These are phyloP conservation scores for Phaeodactylum tricornutum DNA, from an alignment of 108 stramenopile species.

Conservation along the genomic window DNA sequence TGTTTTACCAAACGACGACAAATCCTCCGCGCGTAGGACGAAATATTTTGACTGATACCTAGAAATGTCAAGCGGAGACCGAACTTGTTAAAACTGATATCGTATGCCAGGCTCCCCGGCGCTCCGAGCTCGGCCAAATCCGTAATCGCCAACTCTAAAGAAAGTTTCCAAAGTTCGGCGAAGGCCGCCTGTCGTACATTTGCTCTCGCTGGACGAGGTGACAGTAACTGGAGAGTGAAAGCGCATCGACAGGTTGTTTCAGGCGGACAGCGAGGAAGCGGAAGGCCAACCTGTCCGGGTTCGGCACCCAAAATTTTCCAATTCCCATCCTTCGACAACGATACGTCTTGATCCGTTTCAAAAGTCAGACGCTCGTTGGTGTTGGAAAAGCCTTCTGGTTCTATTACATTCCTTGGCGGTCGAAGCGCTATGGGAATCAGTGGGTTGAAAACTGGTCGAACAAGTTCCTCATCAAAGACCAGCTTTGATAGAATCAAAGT, in stretches of 20 bases:
- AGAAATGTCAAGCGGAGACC: conserved; percentile 58
- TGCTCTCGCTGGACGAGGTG: conserved; percentile 45
- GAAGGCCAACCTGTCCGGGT: background rate
- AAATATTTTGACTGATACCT: conserved; percentile 60
- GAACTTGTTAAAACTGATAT: conserved; percentile 57
- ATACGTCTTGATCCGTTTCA: too few relatives aligned
- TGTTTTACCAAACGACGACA: conserved; percentile 56
- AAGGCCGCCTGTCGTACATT: conserved; percentile 34
- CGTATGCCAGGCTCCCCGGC: conserved; percentile 64
- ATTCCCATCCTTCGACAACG: background rate
- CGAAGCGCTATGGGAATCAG: conserved; percentile 44
- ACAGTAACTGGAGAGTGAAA: conserved; percentile 62
- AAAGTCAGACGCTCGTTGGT: conserved; percentile 7
- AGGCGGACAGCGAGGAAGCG: conserved; percentile 36
- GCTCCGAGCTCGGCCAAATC: conserved; percentile 70
- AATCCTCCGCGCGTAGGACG: conserved; percentile 58
- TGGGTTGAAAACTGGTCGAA: conserved; percentile 58
- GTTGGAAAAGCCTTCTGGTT: background rate
- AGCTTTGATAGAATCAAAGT: conserved; percentile 33
- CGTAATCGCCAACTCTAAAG: conserved; percentile 51
- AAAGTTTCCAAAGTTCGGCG: conserved; percentile 56
- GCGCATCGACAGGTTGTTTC: conserved; percentile 49
- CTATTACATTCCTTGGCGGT: conserved; percentile 12
- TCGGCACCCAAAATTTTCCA: background rate
- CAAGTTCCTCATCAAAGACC: conserved; percentile 40